Evolutionary conservation across 2,329 filamentous ascomycete genomes (phyloP).

Genomic region (Zasmidium citrigriseum): DNA sequence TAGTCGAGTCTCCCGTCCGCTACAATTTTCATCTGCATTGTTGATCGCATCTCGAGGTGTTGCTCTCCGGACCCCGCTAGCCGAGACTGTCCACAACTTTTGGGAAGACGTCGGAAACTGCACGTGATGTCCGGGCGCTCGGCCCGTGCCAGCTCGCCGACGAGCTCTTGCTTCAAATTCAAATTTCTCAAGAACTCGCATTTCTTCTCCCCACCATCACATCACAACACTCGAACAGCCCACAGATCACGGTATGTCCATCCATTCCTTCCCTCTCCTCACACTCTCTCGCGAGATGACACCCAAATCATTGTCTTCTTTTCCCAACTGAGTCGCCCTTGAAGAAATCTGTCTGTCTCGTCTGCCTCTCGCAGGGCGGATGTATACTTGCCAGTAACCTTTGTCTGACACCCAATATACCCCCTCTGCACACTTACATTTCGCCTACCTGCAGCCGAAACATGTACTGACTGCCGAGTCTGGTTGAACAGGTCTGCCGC

Average conservation of each 20-base stretch:
- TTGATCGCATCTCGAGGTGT: no score
- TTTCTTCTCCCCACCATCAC: no score
- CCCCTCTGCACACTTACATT: slow-evolving; percentile 14
- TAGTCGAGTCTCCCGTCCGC: no score
- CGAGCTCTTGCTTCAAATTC: no score
- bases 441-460: slow-evolving; percentile 3
- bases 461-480: slow-evolving; percentile 9
- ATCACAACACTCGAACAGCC: neutral
- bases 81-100: no score
- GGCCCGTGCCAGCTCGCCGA: no score
- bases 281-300: slow-evolving; percentile 64
- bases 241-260: slow-evolving; percentile 5
- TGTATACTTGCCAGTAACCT: slow-evolving; percentile 90
- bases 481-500: neutral
- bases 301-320: slow-evolving; percentile 74
- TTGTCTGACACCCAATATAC: slow-evolving; percentile 63
- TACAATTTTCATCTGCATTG: no score
- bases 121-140: no score
- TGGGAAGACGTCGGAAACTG: no score
- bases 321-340: slow-evolving; percentile 87
- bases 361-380: slow-evolving; percentile 63
- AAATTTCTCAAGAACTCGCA: no score
- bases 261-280: neutral
- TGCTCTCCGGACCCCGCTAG: no score
- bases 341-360: slow-evolving; percentile 72